Conservation (phyloP, 148 eudicot species). For the Agrostemma githago region DNA sequence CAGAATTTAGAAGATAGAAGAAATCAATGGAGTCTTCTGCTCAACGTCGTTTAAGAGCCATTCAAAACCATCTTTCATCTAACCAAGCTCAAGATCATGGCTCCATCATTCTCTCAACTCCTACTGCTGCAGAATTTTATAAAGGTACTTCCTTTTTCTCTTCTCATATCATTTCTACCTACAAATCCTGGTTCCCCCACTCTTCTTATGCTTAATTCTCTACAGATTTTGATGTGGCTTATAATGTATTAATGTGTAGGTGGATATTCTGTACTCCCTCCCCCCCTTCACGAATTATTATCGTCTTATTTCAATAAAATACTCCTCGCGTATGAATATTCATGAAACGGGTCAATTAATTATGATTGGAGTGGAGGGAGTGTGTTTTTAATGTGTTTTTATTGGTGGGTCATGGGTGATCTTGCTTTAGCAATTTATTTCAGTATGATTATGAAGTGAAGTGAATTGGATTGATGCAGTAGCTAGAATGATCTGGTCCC, state of each 20-base stretch:
- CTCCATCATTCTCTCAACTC: constrained; percentile 31
- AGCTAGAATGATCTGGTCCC: constrained; percentile 16
- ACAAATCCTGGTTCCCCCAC: not conserved
- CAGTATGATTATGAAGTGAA: not conserved
- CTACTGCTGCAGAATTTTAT: constrained; percentile 60
- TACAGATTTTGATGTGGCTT: not conserved
- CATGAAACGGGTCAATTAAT: too few species aligned
- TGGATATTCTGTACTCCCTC: too few species aligned
- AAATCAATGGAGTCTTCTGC: constrained; percentile 51
- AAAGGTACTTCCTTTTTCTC: constrained; percentile 34
- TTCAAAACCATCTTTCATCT: constrained; percentile 52
- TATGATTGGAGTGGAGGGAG: too few species aligned
- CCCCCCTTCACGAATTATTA: too few species aligned
- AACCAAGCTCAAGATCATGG: constrained; percentile 22
- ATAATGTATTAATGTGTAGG: not conserved
- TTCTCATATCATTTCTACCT: not conserved
- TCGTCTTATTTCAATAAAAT: too few species aligned
- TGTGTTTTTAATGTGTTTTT: not conserved
- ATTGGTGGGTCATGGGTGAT: not conserved
- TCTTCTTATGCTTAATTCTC: not conserved
- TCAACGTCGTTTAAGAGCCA: constrained; percentile 52
- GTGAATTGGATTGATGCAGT: constrained; percentile 1
- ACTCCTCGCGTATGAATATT: too few species aligned
- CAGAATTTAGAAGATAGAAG: not conserved
- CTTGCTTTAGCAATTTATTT: too few species aligned